phyloP scores from a whole-genome alignment of 345 rosid species.

The Sonneratia alba region DNA sequence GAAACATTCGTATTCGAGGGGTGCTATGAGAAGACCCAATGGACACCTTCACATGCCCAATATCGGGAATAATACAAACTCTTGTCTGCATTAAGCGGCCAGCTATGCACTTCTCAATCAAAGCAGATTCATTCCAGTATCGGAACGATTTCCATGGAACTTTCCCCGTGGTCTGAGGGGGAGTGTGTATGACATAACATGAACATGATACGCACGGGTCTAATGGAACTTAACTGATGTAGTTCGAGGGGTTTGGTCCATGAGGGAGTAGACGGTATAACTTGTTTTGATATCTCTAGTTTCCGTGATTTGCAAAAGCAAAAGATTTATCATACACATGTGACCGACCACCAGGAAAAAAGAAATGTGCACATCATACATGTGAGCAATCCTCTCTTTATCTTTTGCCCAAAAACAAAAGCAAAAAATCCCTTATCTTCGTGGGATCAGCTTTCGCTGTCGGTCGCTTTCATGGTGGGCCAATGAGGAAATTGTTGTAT shows the following conservation, averaged over 20 bases:
- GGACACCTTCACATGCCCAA: not conserved
- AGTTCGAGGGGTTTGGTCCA: too few species aligned
- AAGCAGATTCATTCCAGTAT: not conserved
- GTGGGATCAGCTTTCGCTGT: slow-evolving; percentile 4
- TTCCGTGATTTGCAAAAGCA: too few species aligned
- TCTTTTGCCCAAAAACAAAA: not conserved
- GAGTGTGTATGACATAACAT: too few species aligned
- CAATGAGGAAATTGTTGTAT: not conserved
- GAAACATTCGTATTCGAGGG: not conserved
- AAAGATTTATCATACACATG: not conserved
- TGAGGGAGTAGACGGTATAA: too few species aligned
- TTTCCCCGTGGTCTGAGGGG: too few species aligned
- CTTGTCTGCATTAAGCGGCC: not conserved
- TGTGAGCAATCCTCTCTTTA: not conserved
- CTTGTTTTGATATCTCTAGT: too few species aligned
- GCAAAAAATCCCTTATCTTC: not conserved
- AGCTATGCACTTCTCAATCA: not conserved
- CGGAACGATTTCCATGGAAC: not conserved
- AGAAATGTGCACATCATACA: not conserved
- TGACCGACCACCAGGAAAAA: not conserved
- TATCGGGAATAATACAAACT: not conserved
- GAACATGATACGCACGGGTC: too few species aligned
- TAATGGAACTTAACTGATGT: too few species aligned
- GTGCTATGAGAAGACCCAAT: not conserved
- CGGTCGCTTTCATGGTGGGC: slow-evolving; percentile 10